These are phyloP conservation scores for Akanthomyces dipterigenus DNA, from an alignment of 2,329 filamentous ascomycete genomes.

Conservation along the genomic window DNA sequence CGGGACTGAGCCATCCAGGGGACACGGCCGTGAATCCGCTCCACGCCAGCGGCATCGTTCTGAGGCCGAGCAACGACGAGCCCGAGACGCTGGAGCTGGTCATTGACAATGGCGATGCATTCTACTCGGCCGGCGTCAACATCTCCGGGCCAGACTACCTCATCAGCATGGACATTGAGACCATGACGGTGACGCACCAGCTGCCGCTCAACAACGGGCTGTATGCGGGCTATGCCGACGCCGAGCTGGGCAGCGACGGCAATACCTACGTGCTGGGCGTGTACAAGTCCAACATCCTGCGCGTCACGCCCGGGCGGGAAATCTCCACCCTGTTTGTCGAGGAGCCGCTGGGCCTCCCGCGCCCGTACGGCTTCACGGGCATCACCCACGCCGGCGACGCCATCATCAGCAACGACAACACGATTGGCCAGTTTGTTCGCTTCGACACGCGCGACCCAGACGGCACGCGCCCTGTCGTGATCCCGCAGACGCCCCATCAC, in stretches of 20 bases:
- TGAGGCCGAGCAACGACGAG: not conserved
- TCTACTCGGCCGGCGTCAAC: constrained; percentile 7
- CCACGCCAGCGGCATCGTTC: constrained; percentile 10
- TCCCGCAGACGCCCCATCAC: constrained; percentile 8
- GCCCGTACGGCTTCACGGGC: constrained; percentile 9
- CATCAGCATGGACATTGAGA: constrained; percentile 6
- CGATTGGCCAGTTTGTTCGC: constrained; percentile 7
- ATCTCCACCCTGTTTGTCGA: constrained; percentile 9
- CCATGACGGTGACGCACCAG: constrained; percentile 1
- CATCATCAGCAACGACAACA: constrained; percentile 9
- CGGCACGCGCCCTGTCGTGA: constrained; percentile 1
- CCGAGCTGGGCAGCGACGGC: constrained; percentile 2
- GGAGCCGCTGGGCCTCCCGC: not conserved
- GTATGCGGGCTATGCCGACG: constrained; percentile 12
- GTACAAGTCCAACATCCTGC: constrained; percentile 7
- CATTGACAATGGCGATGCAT: constrained; percentile 11
- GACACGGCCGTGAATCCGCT: constrained; percentile 9
- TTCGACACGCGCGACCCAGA: constrained; percentile 3
- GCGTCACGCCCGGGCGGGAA: constrained; percentile 8
- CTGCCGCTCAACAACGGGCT: constrained; percentile 12
- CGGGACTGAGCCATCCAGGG: constrained; percentile 9
- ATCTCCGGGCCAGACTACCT: constrained; percentile 11
- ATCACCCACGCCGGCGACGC: constrained; percentile 9
- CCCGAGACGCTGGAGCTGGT: constrained; percentile 9
- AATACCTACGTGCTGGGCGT: constrained; percentile 11